These are phyloP conservation scores for Blastobotrys attinorum DNA, from an alignment of 805 yeast species.

Conservation along the genomic window DNA sequence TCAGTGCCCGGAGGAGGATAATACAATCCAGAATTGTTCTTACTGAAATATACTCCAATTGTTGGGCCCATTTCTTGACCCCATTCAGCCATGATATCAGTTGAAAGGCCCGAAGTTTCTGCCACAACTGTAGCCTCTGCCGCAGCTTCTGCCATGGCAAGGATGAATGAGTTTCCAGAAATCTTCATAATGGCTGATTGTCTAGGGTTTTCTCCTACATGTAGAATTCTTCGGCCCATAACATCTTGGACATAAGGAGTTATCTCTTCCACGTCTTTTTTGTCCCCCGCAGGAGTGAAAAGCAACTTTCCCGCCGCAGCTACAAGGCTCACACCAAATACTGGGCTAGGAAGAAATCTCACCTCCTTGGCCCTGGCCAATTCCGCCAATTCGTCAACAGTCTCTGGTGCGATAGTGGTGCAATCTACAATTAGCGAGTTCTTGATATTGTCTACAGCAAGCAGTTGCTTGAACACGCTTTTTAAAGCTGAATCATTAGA, in stretches of 20 bases:
- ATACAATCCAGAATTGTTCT: constrained; percentile 14
- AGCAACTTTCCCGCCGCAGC: constrained; percentile 22
- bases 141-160: constrained; percentile 22
- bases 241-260: constrained; percentile 19
- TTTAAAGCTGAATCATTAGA: constrained; percentile 12
- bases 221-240: constrained; percentile 22
- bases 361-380: constrained; percentile 16
- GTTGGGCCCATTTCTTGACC: constrained; percentile 14
- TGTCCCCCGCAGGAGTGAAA: constrained; percentile 21
- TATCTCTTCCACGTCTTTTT: constrained; percentile 16
- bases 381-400: constrained; percentile 13
- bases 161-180: constrained; percentile 24
- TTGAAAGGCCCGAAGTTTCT: constrained; percentile 21
- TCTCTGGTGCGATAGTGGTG: constrained; percentile 24
- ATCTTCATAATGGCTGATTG: constrained; percentile 21
- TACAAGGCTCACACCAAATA: constrained; percentile 25
- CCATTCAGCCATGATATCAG: constrained; percentile 14
- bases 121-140: constrained; percentile 15
- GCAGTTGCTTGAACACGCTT: constrained; percentile 3
- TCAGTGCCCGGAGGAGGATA: constrained; percentile 14
- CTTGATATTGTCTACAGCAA: constrained; percentile 3
- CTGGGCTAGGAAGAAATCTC: constrained; percentile 22
- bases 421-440: constrained; percentile 23
- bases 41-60: constrained; percentile 14
- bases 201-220: constrained; percentile 21